These are phyloP conservation scores for Pochonia chlamydosporia DNA, from an alignment of 2,329 filamentous ascomycete genomes.

Conservation along the genomic window DNA sequence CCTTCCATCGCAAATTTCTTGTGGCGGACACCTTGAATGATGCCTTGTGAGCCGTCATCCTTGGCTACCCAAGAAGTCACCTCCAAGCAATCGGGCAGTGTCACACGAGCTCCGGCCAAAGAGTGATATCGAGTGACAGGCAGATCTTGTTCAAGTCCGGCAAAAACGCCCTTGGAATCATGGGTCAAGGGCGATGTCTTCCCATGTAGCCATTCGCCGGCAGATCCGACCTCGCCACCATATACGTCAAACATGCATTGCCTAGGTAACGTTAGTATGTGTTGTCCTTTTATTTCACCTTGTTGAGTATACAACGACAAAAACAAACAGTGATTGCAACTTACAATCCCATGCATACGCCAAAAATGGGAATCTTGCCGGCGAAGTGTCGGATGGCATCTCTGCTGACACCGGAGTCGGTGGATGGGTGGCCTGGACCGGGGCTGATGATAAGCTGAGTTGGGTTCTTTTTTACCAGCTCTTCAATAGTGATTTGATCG, in stretches of 20 bases:
- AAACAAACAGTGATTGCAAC: conserved; percentile 24
- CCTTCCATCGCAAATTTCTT: conserved; percentile 89
- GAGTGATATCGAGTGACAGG: conserved; percentile 96
- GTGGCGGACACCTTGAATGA: conserved; percentile 97
- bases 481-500: conserved; percentile 80
- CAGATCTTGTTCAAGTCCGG: conserved; percentile 70
- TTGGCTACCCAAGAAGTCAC: conserved; percentile 83
- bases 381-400: conserved; percentile 87
- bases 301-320: neutral
- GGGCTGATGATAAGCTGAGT: conserved; percentile 94
- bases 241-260: conserved; percentile 96
- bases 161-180: conserved; percentile 88
- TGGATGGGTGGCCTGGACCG: conserved; percentile 85
- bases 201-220: conserved; percentile 93
- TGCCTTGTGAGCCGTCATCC: conserved; percentile 69
- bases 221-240: conserved; percentile 84
- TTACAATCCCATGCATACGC: conserved; percentile 97
- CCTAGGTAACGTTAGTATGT: conserved; percentile 31
- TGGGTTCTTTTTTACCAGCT: conserved; percentile 76
- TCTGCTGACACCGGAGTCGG: conserved; percentile 89
- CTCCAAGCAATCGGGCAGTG: conserved; percentile 78
- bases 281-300: too few relatives aligned
- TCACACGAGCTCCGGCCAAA: conserved; percentile 83
- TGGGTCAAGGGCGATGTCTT: conserved; percentile 91
- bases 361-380: conserved; percentile 90